Evolutionary conservation across 2,329 filamentous ascomycete genomes (phyloP).

Genomic region (Epichloe glyceriae): DNA sequence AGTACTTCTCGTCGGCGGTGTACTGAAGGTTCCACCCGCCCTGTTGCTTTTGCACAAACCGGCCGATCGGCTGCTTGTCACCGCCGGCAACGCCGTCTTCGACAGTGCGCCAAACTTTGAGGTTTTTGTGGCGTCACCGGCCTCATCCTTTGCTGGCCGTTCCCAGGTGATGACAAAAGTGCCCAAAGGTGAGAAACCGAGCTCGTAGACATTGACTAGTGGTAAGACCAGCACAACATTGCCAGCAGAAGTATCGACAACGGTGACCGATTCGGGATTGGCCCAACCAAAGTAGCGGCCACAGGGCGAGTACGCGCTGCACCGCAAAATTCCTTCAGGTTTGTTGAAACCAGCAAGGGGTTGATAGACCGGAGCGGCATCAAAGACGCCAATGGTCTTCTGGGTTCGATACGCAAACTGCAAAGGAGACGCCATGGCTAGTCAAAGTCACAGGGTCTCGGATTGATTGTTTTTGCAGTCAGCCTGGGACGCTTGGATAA

Average conservation of each 20-base stretch:
- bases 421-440: slow-evolving; percentile 87
- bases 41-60: slow-evolving; percentile 92
- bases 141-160: slow-evolving; percentile 80
- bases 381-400: slow-evolving; percentile 88
- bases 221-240: slow-evolving; percentile 61
- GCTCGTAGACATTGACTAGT: slow-evolving; percentile 77
- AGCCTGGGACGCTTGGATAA: slow-evolving; percentile 8
- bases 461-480: slow-evolving; percentile 11
- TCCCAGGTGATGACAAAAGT: slow-evolving; percentile 97
- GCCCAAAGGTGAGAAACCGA: slow-evolving; percentile 85
- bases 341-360: slow-evolving; percentile 69
- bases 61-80: slow-evolving; percentile 64
- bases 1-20: slow-evolving; percentile 83
- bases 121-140: slow-evolving; percentile 88
- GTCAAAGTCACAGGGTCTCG: slow-evolving; percentile 63
- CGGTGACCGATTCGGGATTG: slow-evolving; percentile 70
- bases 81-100: slow-evolving; percentile 50
- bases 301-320: slow-evolving; percentile 89
- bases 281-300: slow-evolving; percentile 96
- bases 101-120: slow-evolving; percentile 88
- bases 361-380: slow-evolving; percentile 81
- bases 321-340: slow-evolving; percentile 88
- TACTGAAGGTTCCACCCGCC: slow-evolving; percentile 97
- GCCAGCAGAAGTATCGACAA: slow-evolving; percentile 71
- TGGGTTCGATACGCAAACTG: slow-evolving; percentile 96